Percentiles rank a stretch among this genome's conserved stretches.
Evolutionary conservation across 2,329 filamentous ascomycete species (phyloP).

Genomic region (Penicillium sp.): DNA sequence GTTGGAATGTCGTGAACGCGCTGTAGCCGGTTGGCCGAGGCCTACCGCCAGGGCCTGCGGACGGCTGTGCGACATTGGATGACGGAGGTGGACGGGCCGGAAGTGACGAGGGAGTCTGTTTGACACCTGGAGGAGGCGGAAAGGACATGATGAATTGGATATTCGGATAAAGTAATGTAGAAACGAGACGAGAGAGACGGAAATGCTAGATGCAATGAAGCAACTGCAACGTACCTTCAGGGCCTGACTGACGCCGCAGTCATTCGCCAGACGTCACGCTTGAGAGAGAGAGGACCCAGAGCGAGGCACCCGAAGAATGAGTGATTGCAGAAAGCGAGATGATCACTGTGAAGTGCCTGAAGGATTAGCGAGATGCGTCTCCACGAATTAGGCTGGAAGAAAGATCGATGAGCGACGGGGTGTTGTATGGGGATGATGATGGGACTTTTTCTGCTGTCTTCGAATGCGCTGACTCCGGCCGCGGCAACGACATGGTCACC

Average conservation of each 20-base stretch:
- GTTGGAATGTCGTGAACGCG: constrained; percentile 56
- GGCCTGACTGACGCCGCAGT: constrained; percentile 35
- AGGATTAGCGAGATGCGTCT: neutral
- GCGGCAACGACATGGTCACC: neutral
- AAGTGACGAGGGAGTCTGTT: constrained; percentile 57
- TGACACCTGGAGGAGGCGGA: constrained; percentile 76
- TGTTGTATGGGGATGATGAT: neutral
- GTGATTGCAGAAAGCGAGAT: neutral
- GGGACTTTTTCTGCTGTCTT: neutral
- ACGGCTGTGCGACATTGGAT: constrained; percentile 32
- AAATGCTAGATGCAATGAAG: constrained; percentile 32
- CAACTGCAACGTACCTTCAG: constrained; percentile 44
- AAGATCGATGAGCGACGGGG: neutral
- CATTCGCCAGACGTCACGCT: constrained; percentile 36
- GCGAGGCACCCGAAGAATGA: constrained; percentile 2
- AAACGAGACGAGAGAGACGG: constrained; percentile 19
- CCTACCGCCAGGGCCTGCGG: constrained; percentile 33
- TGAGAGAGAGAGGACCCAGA: constrained; percentile 25
- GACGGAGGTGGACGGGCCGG: constrained; percentile 70
- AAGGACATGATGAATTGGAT: constrained; percentile 68
- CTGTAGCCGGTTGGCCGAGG: constrained; percentile 34
- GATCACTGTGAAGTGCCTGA: neutral
- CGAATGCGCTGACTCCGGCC: constrained; percentile 1
- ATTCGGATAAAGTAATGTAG: constrained; percentile 27
- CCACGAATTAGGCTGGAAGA: neutral